Evolutionary conservation across 371 early-diverging fungal species (phyloP), one percentile per base, ranked within the genome.

Genomic region (Homolaphlyctis polyrhiza): DNA sequence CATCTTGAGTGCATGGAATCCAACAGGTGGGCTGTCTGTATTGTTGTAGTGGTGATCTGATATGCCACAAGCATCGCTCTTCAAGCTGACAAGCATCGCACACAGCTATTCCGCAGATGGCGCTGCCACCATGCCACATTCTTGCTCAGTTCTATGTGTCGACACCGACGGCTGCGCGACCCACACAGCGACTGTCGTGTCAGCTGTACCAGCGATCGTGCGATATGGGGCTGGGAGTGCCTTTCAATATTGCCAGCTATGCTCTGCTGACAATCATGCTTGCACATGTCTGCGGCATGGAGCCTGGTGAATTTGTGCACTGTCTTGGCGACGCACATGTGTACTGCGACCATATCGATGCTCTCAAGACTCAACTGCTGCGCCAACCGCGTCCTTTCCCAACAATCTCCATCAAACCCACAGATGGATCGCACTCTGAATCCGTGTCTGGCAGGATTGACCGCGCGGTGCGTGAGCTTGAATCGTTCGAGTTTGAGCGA

Each of bases 171-270:
- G 66, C 73, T 4, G 68, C 25, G 2, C 36, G 64, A 18, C 60
- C 67, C 35, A 60, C 48, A 23, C 66, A 70, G 45, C 29, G 8
- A n/a, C 80, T 99, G 27, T 95, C 92, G 4, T 98, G 98, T 78
- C 91, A 92, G 52, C 79, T 99, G 51, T 99, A 99, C 80, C 99
- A 99, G 75, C 85, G 99, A 1, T 98, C 98, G 0, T 95, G 96
- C 72, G 99, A 99, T 76, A 86, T 99, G 82, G 99, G 99, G 0
- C 82, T 99, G 33, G 99, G 99, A 25, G 97, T 99, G 3, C 99
- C 99, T 0, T 99, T 99, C 81, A 99, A 99, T 74, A 99, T 99
- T 74, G 98, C 99, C 16, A 92, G 92, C 18, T 99, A 99, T 72
- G 91, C 99, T 0, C 72, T 99, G 21, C 83, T 99, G 33, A 94